Conservation (phyloP, 352 stramenopile species). For the Globisporangium iwayamae region DNA sequence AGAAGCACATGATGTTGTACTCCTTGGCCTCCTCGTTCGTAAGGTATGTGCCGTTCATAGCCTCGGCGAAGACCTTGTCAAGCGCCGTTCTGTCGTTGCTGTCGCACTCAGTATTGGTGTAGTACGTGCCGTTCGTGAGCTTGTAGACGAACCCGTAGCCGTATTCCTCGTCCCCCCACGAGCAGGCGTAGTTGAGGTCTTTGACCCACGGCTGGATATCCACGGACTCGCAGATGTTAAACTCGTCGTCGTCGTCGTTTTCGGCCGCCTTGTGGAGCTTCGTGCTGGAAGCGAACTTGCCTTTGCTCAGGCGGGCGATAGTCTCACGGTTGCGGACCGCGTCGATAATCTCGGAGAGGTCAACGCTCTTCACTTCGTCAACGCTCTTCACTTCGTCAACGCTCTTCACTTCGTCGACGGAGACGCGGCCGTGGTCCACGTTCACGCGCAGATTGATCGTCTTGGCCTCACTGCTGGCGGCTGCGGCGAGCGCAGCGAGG, state of each 20-base stretch:
- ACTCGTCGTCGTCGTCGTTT: background rate
- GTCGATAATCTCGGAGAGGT: background rate
- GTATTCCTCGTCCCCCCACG: background rate
- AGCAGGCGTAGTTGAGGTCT: background rate
- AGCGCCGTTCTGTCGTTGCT: background rate
- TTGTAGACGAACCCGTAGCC: background rate
- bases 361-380: background rate
- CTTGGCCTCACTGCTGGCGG: background rate
- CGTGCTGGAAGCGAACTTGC: too few relatives aligned
- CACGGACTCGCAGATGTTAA: background rate
- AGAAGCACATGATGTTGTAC: background rate
- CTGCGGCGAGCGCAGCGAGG: background rate
- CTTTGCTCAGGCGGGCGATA: too few relatives aligned
- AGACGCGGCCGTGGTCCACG: background rate
- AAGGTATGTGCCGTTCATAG: background rate
- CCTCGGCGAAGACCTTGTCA: background rate
- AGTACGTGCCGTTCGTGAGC: background rate
- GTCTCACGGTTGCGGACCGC: background rate
- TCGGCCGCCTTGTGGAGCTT: too few relatives aligned
- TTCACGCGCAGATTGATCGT: background rate
- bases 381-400: background rate
- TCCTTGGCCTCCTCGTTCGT: background rate
- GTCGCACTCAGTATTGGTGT: background rate
- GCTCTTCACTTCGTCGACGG: background rate
- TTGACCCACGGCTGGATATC: background rate